phyloP scores from a whole-genome alignment of 257 asterid species.

The Nemophila menziesii region DNA sequence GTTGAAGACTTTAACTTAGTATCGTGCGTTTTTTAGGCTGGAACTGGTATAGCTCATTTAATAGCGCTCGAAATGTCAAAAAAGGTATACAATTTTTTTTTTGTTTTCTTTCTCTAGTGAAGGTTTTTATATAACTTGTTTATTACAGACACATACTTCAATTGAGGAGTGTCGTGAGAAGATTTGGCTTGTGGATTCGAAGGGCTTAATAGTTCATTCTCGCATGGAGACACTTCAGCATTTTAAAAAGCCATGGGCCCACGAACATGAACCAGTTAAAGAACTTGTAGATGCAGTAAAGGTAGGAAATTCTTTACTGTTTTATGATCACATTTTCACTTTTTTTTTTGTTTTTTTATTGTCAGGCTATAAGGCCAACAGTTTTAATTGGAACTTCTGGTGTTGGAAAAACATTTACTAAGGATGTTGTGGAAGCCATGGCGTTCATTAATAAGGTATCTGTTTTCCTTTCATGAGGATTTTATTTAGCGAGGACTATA shows the following conservation, averaged over 20 bases:
- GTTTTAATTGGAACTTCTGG: conserved; percentile 89
- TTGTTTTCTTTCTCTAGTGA: background rate
- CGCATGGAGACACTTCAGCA: conserved; percentile 71
- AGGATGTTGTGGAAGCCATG: conserved; percentile 75
- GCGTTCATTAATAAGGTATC: conserved; percentile 58
- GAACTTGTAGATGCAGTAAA: conserved; percentile 67
- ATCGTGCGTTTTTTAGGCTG: conserved; percentile 54
- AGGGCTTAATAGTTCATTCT: conserved; percentile 71
- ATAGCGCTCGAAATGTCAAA: conserved; percentile 87
- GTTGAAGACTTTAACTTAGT: background rate
- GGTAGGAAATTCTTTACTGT: too few relatives aligned
- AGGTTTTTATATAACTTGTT: conserved; percentile 7
- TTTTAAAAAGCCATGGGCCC: conserved; percentile 89
- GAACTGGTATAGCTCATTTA: conserved; percentile 93
- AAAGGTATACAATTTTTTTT: conserved; percentile 38
- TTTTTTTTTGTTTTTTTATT: conserved; percentile 11
- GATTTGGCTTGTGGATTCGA: conserved; percentile 69
- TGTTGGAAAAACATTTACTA: conserved; percentile 81
- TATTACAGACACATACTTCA: conserved; percentile 76
- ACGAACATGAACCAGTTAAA: conserved; percentile 57
- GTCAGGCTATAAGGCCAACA: conserved; percentile 75
- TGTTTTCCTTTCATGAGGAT: background rate
- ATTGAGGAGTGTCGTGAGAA: conserved; percentile 75
- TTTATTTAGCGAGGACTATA: background rate
- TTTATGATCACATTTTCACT: conserved; percentile 6